These are phyloP conservation scores for Adansonia digitata DNA, from an alignment of 345 rosid species.

Conservation along the genomic window DNA sequence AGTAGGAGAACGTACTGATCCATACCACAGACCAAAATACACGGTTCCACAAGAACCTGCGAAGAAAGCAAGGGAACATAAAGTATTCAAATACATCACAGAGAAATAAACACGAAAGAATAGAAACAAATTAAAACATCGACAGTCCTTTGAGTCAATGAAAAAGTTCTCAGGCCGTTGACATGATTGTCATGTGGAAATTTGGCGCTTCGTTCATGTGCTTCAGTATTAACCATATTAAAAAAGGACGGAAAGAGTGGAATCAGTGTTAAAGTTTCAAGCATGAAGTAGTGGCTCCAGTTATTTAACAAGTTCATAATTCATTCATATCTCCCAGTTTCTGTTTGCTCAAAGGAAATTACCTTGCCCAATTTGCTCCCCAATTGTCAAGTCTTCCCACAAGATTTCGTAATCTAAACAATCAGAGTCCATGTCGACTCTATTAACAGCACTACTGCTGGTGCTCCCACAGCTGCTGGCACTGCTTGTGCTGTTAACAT, in stretches of 20 bases:
- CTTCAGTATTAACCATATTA: not conserved
- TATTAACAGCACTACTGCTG: slow-evolving; percentile 68
- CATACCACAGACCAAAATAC: slow-evolving; percentile 95
- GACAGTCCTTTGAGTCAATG: not conserved
- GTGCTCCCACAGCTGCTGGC: slow-evolving; percentile 92
- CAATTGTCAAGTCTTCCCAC: slow-evolving; percentile 88
- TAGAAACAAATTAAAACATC: not conserved
- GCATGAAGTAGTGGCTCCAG: not conserved
- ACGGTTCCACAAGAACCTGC: slow-evolving; percentile 99
- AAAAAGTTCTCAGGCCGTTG: not conserved
- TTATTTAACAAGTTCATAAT: not conserved
- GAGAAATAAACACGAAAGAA: not conserved
- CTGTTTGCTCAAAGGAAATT: slow-evolving; percentile 15
- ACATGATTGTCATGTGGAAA: not conserved
- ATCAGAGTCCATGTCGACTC: slow-evolving; percentile 68
- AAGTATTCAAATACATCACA: slow-evolving; percentile 14
- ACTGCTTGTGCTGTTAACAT: slow-evolving; percentile 87
- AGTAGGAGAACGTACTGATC: slow-evolving; percentile 85
- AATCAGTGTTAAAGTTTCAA: not conserved
- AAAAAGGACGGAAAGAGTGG: not conserved
- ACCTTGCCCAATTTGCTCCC: slow-evolving; percentile 98
- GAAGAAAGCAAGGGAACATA: slow-evolving; percentile 15
- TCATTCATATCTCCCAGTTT: not conserved
- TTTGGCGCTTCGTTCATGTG: not conserved
- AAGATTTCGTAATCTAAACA: slow-evolving; percentile 84